A percentile compares a stretch with the other conserved stretches of the same genome.
phyloP scores from a whole-genome alignment of 2,329 filamentous ascomycete genomes.

The Aspergillus fijiensis region DNA sequence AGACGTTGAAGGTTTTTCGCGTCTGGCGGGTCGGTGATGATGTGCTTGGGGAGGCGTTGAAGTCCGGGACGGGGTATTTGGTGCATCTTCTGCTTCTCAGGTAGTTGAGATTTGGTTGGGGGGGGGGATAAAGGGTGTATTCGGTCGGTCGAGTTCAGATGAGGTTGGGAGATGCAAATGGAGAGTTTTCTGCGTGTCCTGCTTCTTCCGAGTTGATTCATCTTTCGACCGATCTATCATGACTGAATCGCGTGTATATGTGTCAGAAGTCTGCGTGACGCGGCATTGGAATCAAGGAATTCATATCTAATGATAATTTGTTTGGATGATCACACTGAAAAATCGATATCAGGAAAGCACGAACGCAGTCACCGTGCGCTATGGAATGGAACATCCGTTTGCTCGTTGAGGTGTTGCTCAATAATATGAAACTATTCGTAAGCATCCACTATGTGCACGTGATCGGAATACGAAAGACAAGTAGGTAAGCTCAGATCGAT shows the following conservation, averaged over 20 bases:
- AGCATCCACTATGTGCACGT: conserved; percentile 1
- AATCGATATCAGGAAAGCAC: too few relatives aligned
- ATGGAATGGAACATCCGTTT: neutral
- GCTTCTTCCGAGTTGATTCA: too few relatives aligned
- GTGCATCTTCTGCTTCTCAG: conserved; percentile 73
- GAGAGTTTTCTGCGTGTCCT: too few relatives aligned
- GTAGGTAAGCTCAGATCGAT: conserved; percentile 11
- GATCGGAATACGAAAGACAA: conserved; percentile 7
- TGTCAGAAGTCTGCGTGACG: too few relatives aligned
- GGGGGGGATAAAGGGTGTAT: too few relatives aligned
- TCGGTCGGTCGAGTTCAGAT: neutral
- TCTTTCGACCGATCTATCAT: too few relatives aligned
- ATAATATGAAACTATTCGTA: neutral
- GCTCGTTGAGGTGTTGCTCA: neutral
- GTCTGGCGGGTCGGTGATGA: conserved; percentile 74
- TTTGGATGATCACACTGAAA: too few relatives aligned
- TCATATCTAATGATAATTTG: too few relatives aligned
- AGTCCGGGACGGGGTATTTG: conserved; percentile 70
- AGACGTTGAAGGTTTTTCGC: conserved; percentile 65
- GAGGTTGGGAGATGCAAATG: too few relatives aligned
- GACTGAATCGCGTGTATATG: too few relatives aligned
- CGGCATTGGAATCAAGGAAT: too few relatives aligned
- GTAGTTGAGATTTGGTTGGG: neutral
- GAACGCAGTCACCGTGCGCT: neutral
- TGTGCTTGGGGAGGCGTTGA: conserved; percentile 59